Percentiles rank a stretch among this genome's conserved stretches.
Evolutionary conservation across 441 rosid species (phyloP).

Genomic region (Gossypium trilobum): DNA sequence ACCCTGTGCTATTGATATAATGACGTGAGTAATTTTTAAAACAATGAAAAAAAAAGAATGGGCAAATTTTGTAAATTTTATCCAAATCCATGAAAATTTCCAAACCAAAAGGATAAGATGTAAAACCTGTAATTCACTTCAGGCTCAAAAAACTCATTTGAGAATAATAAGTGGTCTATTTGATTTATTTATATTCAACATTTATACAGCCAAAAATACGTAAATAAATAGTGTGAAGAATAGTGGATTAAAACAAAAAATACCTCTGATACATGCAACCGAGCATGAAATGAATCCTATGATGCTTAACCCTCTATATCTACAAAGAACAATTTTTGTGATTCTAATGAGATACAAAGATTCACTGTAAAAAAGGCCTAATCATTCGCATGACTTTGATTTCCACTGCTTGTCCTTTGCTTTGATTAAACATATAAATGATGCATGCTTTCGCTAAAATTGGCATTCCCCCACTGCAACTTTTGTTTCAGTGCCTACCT

Average conservation of each 20-base stretch:
- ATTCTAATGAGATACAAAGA: constrained; percentile 4
- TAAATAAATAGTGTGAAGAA: constrained; percentile 19
- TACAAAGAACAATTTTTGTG: constrained; percentile 23
- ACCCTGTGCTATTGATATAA: background rate
- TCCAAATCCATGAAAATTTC: background rate
- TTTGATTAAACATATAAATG: background rate
- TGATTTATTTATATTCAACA: constrained; percentile 16
- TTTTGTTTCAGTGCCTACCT: background rate
- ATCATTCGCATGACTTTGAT: background rate
- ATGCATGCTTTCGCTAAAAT: background rate
- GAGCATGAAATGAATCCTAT: constrained; percentile 1
- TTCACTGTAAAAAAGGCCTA: background rate
- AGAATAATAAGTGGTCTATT: background rate
- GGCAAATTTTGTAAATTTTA: background rate
- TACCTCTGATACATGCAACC: background rate
- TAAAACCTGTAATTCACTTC: background rate
- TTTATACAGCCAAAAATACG: constrained; percentile 19
- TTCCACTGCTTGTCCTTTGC: background rate
- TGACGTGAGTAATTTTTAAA: too few species aligned
- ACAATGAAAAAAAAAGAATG: background rate
- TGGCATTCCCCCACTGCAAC: background rate
- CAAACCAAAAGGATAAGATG: background rate
- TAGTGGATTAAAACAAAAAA: background rate
- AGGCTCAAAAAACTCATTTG: background rate
- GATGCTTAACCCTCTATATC: constrained; percentile 21